These are phyloP conservation scores for Saccharomyces uvarum DNA, from an alignment of 1,139 yeast genomes.

Conservation along the genomic window DNA sequence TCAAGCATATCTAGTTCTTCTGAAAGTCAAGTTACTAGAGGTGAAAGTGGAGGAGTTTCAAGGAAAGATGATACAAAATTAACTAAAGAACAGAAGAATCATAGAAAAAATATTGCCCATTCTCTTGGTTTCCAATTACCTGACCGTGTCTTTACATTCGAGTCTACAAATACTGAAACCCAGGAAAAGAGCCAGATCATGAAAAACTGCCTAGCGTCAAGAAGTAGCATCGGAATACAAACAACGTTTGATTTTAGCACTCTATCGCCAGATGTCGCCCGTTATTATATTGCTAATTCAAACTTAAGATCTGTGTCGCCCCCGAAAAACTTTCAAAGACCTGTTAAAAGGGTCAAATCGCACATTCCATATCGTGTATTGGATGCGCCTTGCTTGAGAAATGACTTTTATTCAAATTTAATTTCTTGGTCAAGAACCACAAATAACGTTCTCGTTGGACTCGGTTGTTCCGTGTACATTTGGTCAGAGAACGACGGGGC, in stretches of 20 bases:
- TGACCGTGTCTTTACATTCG: constrained; percentile 17
- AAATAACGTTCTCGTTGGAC: constrained; percentile 59
- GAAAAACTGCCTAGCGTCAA: not conserved
- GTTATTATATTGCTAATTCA: constrained; percentile 14
- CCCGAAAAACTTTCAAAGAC: constrained; percentile 8
- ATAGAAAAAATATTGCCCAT: constrained; percentile 39
- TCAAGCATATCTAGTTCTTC: constrained; percentile 13
- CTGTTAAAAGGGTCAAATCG: constrained; percentile 24
- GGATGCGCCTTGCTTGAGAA: constrained; percentile 68
- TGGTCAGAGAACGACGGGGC: constrained; percentile 59
- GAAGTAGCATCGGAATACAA: constrained; percentile 15
- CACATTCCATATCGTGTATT: constrained; percentile 44
- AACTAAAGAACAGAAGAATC: constrained; percentile 16
- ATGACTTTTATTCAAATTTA: constrained; percentile 74
- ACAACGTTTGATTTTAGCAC: constrained; percentile 9
- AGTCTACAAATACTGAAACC: constrained; percentile 1
- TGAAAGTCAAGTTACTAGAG: constrained; percentile 8
- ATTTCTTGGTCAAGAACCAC: constrained; percentile 62
- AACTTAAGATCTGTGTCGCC: not conserved
- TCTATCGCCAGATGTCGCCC: constrained; percentile 19
- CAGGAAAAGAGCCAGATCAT: not conserved
- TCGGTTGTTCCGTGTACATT: constrained; percentile 51
- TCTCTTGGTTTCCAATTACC: constrained; percentile 40
- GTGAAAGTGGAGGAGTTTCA: constrained; percentile 8
- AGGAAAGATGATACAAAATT: not conserved